Percentiles rank a stretch among this genome's conserved stretches.
phyloP scores from a whole-genome alignment of 192 early-diverging fungal species.

The Kappamyces sp. region DNA sequence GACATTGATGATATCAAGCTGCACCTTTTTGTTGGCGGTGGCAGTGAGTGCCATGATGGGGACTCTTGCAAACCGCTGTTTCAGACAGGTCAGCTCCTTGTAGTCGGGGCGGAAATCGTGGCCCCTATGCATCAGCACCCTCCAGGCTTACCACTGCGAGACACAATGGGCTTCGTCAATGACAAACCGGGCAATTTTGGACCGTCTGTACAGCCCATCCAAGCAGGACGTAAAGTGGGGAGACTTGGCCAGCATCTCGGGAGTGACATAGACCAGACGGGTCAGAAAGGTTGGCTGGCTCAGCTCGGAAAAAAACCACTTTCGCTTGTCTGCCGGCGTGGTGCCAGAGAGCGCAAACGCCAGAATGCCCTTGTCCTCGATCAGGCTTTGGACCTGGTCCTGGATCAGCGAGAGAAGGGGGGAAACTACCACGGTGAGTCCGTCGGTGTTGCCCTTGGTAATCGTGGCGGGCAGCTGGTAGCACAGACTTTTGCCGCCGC shows the following conservation, averaged over 20 bases:
- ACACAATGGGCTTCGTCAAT: conserved; percentile 97
- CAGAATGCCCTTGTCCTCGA: conserved; percentile 49
- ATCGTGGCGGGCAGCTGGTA: conserved; percentile 83
- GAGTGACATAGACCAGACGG: conserved; percentile 82
- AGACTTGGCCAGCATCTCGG: conserved; percentile 68
- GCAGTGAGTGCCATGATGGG: conserved; percentile 94
- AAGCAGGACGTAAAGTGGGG: conserved; percentile 50
- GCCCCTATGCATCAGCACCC: too few relatives aligned
- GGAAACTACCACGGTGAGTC: conserved; percentile 82
- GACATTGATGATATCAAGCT: conserved; percentile 69
- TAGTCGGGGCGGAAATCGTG: conserved; percentile 96
- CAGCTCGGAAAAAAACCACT: conserved; percentile 56
- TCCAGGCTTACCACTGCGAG: conserved; percentile 55
- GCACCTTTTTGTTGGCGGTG: conserved; percentile 86
- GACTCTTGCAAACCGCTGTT: conserved; percentile 62
- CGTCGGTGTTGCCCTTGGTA: conserved; percentile 53
- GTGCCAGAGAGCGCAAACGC: conserved; percentile 58
- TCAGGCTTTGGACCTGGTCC: conserved; percentile 82
- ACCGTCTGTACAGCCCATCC: conserved; percentile 48
- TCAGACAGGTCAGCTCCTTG: conserved; percentile 61
- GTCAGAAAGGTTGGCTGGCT: conserved; percentile 34
- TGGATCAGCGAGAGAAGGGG: conserved; percentile 94
- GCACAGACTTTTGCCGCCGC: conserved; percentile 93
- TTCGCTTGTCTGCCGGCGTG: conserved; percentile 38
- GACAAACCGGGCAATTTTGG: conserved; percentile 76